phyloP scores from a whole-genome alignment of 1,284 basidiomycete species.

The Athelia sp. region DNA sequence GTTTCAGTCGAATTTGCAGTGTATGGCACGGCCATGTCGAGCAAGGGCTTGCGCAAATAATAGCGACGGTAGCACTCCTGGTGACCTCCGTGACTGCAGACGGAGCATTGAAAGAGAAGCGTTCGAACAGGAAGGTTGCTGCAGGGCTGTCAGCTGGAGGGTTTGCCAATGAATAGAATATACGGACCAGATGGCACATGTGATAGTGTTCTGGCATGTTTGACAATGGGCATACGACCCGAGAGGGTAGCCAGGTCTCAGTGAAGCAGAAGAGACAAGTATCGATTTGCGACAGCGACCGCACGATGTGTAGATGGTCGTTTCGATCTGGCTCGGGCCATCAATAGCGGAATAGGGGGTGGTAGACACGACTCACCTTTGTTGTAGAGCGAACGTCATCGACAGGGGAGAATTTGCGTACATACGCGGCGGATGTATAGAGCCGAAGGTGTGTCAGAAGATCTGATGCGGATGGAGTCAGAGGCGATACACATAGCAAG shows the following conservation, averaged over 20 bases:
- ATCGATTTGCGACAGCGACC: slow-evolving; percentile 62
- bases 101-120: slow-evolving; percentile 63
- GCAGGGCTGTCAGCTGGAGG: slow-evolving; percentile 5
- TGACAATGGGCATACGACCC: slow-evolving; percentile 40
- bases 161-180: not conserved
- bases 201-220: slow-evolving; percentile 44
- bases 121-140: slow-evolving; percentile 71
- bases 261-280: slow-evolving; percentile 25
- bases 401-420: slow-evolving; percentile 55
- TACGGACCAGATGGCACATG: slow-evolving; percentile 68
- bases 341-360: not conserved
- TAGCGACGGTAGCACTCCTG: slow-evolving; percentile 66
- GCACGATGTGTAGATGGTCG: slow-evolving; percentile 62
- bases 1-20: not conserved
- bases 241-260: slow-evolving; percentile 34
- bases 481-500: not conserved
- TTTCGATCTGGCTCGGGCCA: slow-evolving; percentile 47
- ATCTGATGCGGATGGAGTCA: slow-evolving; percentile 34
- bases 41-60: slow-evolving; percentile 51
- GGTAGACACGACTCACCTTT: slow-evolving; percentile 33
- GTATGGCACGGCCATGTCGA: slow-evolving; percentile 24
- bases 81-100: slow-evolving; percentile 75
- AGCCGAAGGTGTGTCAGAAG: slow-evolving; percentile 54
- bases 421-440: slow-evolving; percentile 60
- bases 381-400: slow-evolving; percentile 48